Base-by-base conservation (phyloP, 148 eudicot species). In the Spergularia bocconei region DNA sequence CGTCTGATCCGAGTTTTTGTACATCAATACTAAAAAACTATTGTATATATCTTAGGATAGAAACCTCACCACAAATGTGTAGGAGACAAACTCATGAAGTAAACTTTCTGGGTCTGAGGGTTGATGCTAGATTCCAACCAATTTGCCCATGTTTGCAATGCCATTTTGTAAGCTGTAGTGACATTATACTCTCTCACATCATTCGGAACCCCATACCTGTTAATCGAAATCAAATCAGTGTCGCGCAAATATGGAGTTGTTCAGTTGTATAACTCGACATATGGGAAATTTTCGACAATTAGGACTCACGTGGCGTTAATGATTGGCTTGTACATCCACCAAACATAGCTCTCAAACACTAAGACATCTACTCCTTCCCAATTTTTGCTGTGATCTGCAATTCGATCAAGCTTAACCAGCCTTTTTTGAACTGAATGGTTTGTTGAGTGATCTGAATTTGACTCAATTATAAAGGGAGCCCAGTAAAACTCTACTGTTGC, bases 281-380 rank as follows among this genome's bases (percentile, higher is more conserved):
- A 25, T 4, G 11, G 11, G 14, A 47, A 16, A 74, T 58, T 6
- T 2, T 11, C 10, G 7, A 71, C 38, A 15, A 4, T 14, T 7
- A 12, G 2, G 11, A 76, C 88, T 78, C 38, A 94, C 98, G 97
- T 92, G 39, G 96, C 97, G 14, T 94, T 94, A 67, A 94, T 92
- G 3, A 75, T 64, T 4, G 96, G 96, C 74, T 89, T 86, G 77
- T 90, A 85, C 98, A 90, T 94, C 98, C 98, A 94, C 98, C 98
- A 94, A 23, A 94, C 89, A 74, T 94, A 94, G 82, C 96, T 94
- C 75, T 92, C 97, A 69, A 90, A 94, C 8, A 92, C 91, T 77
- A 94, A 77, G 63, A 87, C 68, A 75, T 94, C 90, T 0, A 85
- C 97, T 25, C 93, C 90, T 69, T 89, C 91, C 98, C 98, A 94